Percentiles rank a stretch among this genome's conserved stretches.
Conservation (phyloP, 208 protist species). For the Leishmania aethiopica region DNA sequence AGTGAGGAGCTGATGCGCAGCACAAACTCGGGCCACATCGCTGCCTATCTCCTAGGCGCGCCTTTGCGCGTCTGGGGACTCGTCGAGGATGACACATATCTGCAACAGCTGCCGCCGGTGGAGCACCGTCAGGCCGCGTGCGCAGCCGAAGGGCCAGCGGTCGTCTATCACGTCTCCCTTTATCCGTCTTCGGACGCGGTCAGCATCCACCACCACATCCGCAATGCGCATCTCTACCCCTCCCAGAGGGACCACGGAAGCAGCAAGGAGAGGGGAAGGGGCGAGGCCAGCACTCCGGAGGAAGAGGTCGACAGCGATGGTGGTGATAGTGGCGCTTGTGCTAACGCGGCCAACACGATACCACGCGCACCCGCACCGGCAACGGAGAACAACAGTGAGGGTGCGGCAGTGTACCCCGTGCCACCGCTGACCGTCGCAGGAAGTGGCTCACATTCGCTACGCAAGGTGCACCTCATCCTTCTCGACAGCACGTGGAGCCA, state of each 20-base stretch:
- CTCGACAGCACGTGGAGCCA: slow-evolving; percentile 86
- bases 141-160: not conserved
- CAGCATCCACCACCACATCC: slow-evolving; percentile 24
- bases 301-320: not conserved
- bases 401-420: not conserved
- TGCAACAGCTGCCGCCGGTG: slow-evolving; percentile 19
- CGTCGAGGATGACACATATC: slow-evolving; percentile 55
- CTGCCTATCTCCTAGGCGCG: slow-evolving; percentile 70
- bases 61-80: slow-evolving; percentile 78
- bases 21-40: slow-evolving; percentile 87
- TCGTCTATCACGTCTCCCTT: slow-evolving; percentile 40
- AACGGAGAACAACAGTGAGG: not conserved
- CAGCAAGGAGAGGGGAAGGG: not conserved
- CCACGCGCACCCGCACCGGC: not conserved
- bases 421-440: not conserved
- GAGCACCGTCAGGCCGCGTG: not conserved
- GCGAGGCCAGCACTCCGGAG: not conserved
- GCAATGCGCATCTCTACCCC: slow-evolving; percentile 1
- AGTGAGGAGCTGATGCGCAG: slow-evolving; percentile 80
- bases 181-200: slow-evolving; percentile 43
- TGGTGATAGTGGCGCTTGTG: not conserved
- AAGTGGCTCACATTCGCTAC: not conserved
- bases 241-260: not conserved
- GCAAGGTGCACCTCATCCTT: slow-evolving; percentile 64
- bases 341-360: not conserved